Evolutionary conservation across 805 yeast species (phyloP).

Genomic region (Ogataea siamensis): DNA sequence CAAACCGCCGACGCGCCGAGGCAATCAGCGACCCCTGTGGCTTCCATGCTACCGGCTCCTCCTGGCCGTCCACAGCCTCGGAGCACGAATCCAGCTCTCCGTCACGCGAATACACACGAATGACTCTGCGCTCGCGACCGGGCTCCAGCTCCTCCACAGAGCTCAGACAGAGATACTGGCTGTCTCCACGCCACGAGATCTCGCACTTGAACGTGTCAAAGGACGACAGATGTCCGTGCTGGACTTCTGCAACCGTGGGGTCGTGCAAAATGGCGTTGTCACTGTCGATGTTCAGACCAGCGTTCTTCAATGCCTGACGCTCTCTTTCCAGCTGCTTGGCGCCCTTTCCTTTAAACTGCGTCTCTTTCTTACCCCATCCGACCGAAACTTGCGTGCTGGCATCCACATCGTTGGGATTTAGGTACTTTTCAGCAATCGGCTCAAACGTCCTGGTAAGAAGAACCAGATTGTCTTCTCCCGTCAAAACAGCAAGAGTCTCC

Average conservation of each 20-base stretch:
- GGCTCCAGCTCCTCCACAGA: slow-evolving; percentile 52
- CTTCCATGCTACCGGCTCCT: slow-evolving; percentile 76
- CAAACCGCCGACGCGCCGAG: slow-evolving; percentile 64
- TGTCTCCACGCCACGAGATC: slow-evolving; percentile 95
- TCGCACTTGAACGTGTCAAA: slow-evolving; percentile 48
- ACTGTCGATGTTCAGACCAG: slow-evolving; percentile 66
- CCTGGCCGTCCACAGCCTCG: slow-evolving; percentile 85
- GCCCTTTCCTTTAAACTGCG: slow-evolving; percentile 95
- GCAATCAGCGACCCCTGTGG: slow-evolving; percentile 90
- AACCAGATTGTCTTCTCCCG: slow-evolving; percentile 58
- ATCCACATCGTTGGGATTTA: slow-evolving; percentile 60
- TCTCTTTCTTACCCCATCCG: slow-evolving; percentile 98
- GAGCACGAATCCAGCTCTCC: slow-evolving; percentile 80
- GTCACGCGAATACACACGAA: slow-evolving; percentile 78
- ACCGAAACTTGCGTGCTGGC: slow-evolving; percentile 85
- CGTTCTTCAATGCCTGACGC: slow-evolving; percentile 50
- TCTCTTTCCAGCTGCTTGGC: slow-evolving; percentile 76
- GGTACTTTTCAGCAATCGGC: slow-evolving; percentile 62
- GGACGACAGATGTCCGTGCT: slow-evolving; percentile 59
- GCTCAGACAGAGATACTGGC: slow-evolving; percentile 74
- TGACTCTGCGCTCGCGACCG: slow-evolving; percentile 59
- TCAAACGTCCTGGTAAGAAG: slow-evolving; percentile 76
- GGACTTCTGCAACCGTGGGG: slow-evolving; percentile 80
- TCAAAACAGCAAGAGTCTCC: slow-evolving; percentile 71
- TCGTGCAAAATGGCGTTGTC: slow-evolving; percentile 61